Percentiles rank a stretch among this genome's conserved stretches.
phyloP scores from a whole-genome alignment of 208 protist species.

The Histomonas meleagridis region DNA sequence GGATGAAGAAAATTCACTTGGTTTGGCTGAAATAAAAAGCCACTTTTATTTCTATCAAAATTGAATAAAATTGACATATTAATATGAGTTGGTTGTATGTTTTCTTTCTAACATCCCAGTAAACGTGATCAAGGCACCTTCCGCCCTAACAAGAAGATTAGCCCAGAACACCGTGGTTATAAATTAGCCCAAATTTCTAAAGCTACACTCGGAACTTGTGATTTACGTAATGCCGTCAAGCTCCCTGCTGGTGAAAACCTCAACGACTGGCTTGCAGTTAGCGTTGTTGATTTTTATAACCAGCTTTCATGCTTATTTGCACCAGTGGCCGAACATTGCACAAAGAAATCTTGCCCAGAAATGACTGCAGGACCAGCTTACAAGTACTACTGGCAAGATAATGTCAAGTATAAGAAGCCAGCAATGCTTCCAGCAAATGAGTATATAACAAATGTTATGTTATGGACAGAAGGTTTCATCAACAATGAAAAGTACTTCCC shows the following conservation, averaged over 20 bases:
- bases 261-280: slow-evolving; percentile 90
- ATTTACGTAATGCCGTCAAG: slow-evolving; percentile 45
- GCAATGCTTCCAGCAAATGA: background rate
- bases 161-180: background rate
- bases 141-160: slow-evolving; percentile 2
- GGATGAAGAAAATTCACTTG: too few relatives aligned
- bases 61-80: too few relatives aligned
- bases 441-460: slow-evolving; percentile 21
- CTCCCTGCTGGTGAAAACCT: slow-evolving; percentile 71
- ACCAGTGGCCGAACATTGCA: slow-evolving; percentile 92
- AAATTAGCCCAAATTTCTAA: background rate
- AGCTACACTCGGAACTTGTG: background rate
- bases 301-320: slow-evolving; percentile 93
- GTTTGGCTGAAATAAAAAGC: too few relatives aligned
- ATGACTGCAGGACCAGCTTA: slow-evolving; percentile 63
- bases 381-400: slow-evolving; percentile 38
- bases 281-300: slow-evolving; percentile 95
- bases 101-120: too few relatives aligned
- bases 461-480: background rate
- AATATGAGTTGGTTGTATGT: too few relatives aligned
- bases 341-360: slow-evolving; percentile 70
- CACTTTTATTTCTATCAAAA: too few relatives aligned
- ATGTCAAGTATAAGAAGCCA: background rate
- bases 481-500: slow-evolving; percentile 26
- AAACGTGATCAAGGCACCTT: slow-evolving; percentile 20